Conservation (phyloP, 441 rosid species). For the Populus tomentosa region DNA sequence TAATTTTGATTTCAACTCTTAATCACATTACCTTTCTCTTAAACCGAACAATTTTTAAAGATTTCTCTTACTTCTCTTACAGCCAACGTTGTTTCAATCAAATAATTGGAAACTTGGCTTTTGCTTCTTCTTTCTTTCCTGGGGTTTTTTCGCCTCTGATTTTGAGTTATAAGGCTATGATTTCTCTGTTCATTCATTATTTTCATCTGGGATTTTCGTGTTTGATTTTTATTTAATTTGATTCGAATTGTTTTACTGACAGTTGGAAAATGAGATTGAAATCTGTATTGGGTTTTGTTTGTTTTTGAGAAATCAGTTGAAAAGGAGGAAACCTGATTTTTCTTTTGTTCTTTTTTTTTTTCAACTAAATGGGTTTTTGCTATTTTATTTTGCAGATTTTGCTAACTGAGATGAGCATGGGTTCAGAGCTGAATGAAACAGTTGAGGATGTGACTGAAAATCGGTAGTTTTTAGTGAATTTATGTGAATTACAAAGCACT, state of each 20-base stretch:
- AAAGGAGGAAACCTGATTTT: background rate
- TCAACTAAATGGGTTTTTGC: background rate
- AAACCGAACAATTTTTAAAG: background rate
- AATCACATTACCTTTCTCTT: background rate
- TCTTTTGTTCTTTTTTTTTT: too few relatives aligned
- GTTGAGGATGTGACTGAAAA: background rate
- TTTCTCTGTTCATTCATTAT: background rate
- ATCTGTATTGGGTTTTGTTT: background rate
- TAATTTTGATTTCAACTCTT: background rate
- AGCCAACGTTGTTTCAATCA: background rate
- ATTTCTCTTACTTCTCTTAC: background rate
- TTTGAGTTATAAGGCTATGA: background rate
- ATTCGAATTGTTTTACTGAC: too few relatives aligned
- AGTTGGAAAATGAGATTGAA: too few relatives aligned
- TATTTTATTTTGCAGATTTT: background rate
- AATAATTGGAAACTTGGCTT: background rate
- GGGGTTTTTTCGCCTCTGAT: background rate
- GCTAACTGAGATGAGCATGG: background rate
- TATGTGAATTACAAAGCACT: background rate
- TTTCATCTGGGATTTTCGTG: background rate
- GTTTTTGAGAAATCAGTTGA: background rate
- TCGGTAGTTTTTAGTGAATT: background rate
- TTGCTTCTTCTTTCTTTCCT: background rate
- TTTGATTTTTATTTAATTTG: background rate
- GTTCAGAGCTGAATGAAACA: background rate